Base-by-base conservation (phyloP, 306 rosid genomes). In the Inga oerstediana region DNA sequence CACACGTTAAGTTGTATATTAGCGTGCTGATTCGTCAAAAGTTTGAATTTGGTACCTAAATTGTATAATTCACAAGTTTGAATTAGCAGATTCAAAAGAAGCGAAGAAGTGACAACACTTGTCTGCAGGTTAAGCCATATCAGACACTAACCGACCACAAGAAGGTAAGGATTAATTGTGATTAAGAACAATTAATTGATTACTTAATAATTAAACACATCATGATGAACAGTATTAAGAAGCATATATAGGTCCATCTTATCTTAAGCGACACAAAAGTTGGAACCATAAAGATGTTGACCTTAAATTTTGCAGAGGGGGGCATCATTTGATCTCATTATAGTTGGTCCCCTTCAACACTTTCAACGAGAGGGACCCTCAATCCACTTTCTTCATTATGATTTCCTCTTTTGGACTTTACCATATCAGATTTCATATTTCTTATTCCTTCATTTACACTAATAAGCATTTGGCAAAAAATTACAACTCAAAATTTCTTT, bases 341-440 rank as follows among this genome's bases (percentile, higher is more conserved):
- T 30, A 35, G 76, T 82, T 87, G 88, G 90, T 84, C 91, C 87
- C 87, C 69, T 59, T 74, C 39, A 52, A 75, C 75, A 39, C 77
- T 89, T 88, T 87, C 88, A 82, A 52, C 70, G 83, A 80, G 85
- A 84, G 77, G 84, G 89, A 84, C 88, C 86, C 80, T 68, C 83
- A 56, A 87, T 84, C 88, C 80, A 41, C 86, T 82, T 85, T 79
- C 2, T 80, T 84, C 81, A 84, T 81, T 74, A 88, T 85, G 77
- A 73, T 84, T 68, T 74, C 78, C 82, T 62, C 80, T 83, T 85
- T 76, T 77, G 48, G 77, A 64, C 80, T 80, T 80, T 72, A 67
- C 58, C 44, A 74, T 35, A 62, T 72, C 76, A 76, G 27, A 72
- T 34, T 69, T 41, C 74, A 76, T 46, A 5, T 37, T 20, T 30